A percentile compares a stretch with the other conserved stretches of the same genome.
These are phyloP conservation scores for Lyophyllum semitale DNA, from an alignment of 768 basidiomycete genomes.

Conservation along the genomic window DNA sequence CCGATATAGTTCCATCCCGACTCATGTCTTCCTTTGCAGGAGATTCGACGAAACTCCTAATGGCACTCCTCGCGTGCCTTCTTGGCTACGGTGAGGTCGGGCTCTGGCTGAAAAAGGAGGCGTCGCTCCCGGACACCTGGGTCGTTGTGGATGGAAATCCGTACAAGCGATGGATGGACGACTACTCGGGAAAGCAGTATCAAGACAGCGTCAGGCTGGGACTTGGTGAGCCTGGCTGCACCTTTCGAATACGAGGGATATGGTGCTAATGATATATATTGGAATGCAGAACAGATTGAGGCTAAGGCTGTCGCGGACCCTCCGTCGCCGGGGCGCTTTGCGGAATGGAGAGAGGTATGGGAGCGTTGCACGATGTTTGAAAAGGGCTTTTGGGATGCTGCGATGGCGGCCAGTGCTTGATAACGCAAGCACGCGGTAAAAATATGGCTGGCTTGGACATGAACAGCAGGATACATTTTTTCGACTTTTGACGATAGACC, in stretches of 20 bases:
- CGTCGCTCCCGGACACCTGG: conserved; percentile 47
- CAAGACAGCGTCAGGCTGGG: conserved; percentile 73
- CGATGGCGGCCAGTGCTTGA: conserved; percentile 41
- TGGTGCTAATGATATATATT: background rate
- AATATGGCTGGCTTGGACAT: too few relatives aligned
- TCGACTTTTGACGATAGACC: too few relatives aligned
- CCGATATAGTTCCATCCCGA: too few relatives aligned
- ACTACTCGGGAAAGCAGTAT: conserved; percentile 73
- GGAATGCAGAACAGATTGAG: conserved; percentile 70
- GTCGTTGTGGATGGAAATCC: conserved; percentile 67
- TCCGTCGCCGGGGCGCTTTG: conserved; percentile 58
- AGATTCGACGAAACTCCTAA: conserved; percentile 67
- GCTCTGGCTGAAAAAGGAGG: conserved; percentile 72
- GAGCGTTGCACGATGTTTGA: conserved; percentile 75
- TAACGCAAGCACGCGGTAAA: too few relatives aligned
- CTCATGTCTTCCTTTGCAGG: conserved; percentile 36
- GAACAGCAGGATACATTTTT: too few relatives aligned
- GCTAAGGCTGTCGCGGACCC: conserved; percentile 57
- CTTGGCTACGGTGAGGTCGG: conserved; percentile 94
- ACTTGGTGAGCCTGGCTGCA: conserved; percentile 53
- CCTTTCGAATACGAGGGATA: background rate
- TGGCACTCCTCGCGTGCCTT: conserved; percentile 84
- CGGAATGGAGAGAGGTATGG: conserved; percentile 75
- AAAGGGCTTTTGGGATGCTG: conserved; percentile 84
- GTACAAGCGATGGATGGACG: conserved; percentile 77